These are phyloP conservation scores for Anacardium occidentale DNA, from an alignment of 345 rosid genomes.

Conservation along the genomic window DNA sequence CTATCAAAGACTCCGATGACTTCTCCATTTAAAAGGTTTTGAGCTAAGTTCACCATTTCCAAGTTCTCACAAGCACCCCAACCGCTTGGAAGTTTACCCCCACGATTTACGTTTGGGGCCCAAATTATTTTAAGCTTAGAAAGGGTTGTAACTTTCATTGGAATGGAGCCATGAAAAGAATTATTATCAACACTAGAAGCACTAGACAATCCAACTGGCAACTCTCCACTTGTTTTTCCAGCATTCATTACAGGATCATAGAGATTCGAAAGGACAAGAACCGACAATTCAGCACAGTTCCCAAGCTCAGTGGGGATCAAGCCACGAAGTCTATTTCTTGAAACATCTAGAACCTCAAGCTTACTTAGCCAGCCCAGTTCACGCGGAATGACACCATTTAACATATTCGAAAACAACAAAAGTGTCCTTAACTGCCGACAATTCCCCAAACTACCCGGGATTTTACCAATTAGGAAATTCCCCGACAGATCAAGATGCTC, in stretches of 20 bases:
- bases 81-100: constrained; percentile 25
- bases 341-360: constrained; percentile 34
- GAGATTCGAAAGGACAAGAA: constrained; percentile 32
- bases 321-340: constrained; percentile 29
- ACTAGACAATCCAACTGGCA: not conserved
- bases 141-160: constrained; percentile 27
- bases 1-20: constrained; percentile 24
- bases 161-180: constrained; percentile 29
- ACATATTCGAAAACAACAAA: constrained; percentile 34
- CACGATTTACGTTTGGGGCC: constrained; percentile 29
- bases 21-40: constrained; percentile 27
- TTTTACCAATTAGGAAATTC: constrained; percentile 29
- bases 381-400: constrained; percentile 28
- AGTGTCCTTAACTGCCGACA: constrained; percentile 27
- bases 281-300: constrained; percentile 27
- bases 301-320: constrained; percentile 36
- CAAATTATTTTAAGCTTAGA: constrained; percentile 30
- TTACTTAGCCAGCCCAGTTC: constrained; percentile 29
- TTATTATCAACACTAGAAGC: constrained; percentile 19
- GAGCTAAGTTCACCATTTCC: constrained; percentile 39
- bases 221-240: not conserved
- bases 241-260: constrained; percentile 23
- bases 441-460: constrained; percentile 28
- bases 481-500: constrained; percentile 38
- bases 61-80: constrained; percentile 33